A percentile compares a stretch with the other conserved stretches of the same genome.
Conservation (phyloP, 257 asterid species). For the Capsicum chinense region DNA sequence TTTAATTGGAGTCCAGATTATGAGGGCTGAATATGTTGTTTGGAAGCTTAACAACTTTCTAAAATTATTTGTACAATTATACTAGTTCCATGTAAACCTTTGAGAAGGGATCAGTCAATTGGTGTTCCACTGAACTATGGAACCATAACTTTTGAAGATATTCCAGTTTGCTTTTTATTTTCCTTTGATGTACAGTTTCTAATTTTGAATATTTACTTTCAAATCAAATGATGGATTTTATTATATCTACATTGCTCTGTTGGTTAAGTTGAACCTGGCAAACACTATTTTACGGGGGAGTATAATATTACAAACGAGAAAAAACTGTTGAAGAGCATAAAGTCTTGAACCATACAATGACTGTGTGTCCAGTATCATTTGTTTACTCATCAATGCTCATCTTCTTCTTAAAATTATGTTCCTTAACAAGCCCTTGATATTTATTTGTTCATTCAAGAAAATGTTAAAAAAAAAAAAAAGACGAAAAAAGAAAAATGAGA, state of each 20-base stretch:
- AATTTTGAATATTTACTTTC: not conserved
- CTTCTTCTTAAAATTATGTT: too few relatives aligned
- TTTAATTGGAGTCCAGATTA: not conserved
- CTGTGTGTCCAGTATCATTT: too few relatives aligned
- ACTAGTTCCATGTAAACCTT: not conserved
- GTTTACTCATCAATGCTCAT: too few relatives aligned
- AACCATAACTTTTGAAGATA: not conserved
- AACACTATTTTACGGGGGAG: not conserved
- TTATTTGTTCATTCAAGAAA: not conserved
- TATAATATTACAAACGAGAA: too few relatives aligned
- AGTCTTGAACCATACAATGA: too few relatives aligned
- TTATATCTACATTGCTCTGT: not conserved
- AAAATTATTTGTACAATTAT: not conserved
- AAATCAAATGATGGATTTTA: conserved; percentile 4
- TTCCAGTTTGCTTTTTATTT: not conserved
- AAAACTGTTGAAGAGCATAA: too few relatives aligned
- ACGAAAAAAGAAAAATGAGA: too few relatives aligned
- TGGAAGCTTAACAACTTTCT: conserved; percentile 10
- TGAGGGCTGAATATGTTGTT: conserved; percentile 25
- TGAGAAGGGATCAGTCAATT: conserved; percentile 16
- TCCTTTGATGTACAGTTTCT: not conserved
- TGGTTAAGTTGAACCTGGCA: not conserved
- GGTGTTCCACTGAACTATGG: not conserved
- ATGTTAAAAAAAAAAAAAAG: too few relatives aligned
- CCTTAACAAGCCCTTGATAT: not conserved